Evolutionary conservation across 1,284 basidiomycete species (phyloP), one percentile per base, ranked within the genome.

Genomic region (Trametes versicolor): DNA sequence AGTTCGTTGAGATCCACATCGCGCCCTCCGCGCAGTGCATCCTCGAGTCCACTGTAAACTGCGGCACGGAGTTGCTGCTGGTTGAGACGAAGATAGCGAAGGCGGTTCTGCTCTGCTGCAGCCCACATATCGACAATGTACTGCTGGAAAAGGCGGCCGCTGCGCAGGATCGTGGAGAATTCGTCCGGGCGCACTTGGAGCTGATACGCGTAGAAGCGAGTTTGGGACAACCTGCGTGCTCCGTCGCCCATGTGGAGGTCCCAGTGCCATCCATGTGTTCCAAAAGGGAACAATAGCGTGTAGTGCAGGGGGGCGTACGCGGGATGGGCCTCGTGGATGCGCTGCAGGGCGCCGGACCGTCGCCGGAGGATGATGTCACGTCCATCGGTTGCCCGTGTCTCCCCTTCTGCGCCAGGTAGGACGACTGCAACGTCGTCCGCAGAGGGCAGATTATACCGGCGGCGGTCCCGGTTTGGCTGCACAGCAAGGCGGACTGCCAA

Each of bases 251-350:
- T 48, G 0, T 50, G 66, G 15, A 82, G 67, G 0, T 75, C 49
- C 4, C 69, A 48, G 68, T 81, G 73, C 81, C 82, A 85, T 1
- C 82, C 82, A 52, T 71, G 51, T 32, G 79, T 73, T 0, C 80
- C 82, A 49, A 55, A 27, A 12, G 79, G 79, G 66, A 82, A 83
- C 0, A 82, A 68, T 0, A 82, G 66, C 0, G 79, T 74, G 76
- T 83, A 82, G 17, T 80, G 77, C 0, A 83, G 68, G 0, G 77
- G 64, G 0, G 68, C 36, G 68, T 83, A 83, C 0, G 74, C 69
- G 12, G 75, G 76, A 68, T 81, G 74, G 0, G 69, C 58, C 15
- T 82, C 74, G 65, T 71, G 74, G 50, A 85, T 80, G 63, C 15
- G 41, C 15, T 43, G 41, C 8, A 43, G 41, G 15, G 41, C 8